A percentile compares a stretch with the other conserved stretches of the same genome.
Evolutionary conservation across 2,329 filamentous ascomycete genomes (phyloP).

Genomic region (Zymoseptoria crescenta): DNA sequence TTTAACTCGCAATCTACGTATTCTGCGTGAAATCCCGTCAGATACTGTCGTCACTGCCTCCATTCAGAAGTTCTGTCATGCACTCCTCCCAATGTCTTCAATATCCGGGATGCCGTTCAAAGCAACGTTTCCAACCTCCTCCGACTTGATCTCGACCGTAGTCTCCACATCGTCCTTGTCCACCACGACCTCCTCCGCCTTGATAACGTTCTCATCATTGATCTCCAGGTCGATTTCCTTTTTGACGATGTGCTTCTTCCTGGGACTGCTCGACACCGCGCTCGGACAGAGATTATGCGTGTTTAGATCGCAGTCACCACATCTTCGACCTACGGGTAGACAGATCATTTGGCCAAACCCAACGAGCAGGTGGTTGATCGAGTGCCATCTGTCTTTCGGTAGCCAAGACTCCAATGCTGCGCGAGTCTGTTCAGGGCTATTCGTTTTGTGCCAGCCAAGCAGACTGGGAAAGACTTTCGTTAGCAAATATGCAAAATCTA

Average conservation of each 20-base stretch:
- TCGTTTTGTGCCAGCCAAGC: conserved; percentile 84
- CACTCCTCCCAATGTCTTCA: conserved; percentile 15
- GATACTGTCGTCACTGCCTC: neutral
- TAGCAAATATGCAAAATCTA: neutral
- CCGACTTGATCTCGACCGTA: conserved; percentile 23
- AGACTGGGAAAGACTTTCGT: conserved; percentile 33
- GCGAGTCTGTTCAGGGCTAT: conserved; percentile 74
- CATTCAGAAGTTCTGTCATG: neutral
- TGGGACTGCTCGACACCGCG: conserved; percentile 35
- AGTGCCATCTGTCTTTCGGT: conserved; percentile 76
- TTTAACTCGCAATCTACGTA: no score
- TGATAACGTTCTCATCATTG: conserved; percentile 23
- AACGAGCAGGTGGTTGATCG: conserved; percentile 85
- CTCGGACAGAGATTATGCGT: conserved; percentile 63
- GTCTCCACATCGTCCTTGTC: conserved; percentile 24
- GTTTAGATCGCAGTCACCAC: conserved; percentile 79
- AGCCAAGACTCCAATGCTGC: conserved; percentile 71
- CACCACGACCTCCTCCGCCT: conserved; percentile 21
- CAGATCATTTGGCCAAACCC: conserved; percentile 84
- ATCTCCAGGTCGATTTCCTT: conserved; percentile 28
- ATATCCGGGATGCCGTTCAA: conserved; percentile 14
- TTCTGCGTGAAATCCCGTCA: no score
- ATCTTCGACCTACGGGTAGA: conserved; percentile 67
- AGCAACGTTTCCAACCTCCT: conserved; percentile 19
- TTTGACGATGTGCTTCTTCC: conserved; percentile 43